Evolutionary conservation across 1,284 basidiomycete genomes (phyloP).

Genomic region (Sporisorium exsertum): DNA sequence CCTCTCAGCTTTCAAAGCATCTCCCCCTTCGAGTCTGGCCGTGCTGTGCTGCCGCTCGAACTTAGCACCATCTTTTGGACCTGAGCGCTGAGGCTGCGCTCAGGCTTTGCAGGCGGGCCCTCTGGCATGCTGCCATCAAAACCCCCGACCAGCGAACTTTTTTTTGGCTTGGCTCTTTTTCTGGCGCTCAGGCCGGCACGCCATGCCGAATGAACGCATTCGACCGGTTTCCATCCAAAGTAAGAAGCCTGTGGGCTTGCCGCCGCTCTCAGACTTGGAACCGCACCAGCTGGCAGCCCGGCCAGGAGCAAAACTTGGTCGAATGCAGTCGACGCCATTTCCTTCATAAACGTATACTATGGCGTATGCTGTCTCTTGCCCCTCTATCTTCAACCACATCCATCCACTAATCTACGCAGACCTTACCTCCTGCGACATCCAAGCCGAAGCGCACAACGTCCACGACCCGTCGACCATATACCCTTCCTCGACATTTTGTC

Average conservation of each 20-base stretch:
- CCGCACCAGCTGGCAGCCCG: not conserved
- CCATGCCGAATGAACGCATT: slow-evolving; percentile 41
- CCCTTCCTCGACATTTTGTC: not conserved
- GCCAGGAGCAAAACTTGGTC: not conserved
- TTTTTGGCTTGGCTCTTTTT: slow-evolving; percentile 1
- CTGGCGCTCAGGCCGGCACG: not conserved
- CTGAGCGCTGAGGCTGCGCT: not conserved
- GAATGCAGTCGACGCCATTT: not conserved
- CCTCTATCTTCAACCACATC: slow-evolving; percentile 10
- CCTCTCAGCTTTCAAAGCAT: not conserved
- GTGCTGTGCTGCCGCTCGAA: not conserved
- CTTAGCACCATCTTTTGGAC: not conserved
- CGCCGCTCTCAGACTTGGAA: not conserved
- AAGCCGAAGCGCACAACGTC: not conserved
- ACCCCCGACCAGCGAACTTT: too few relatives aligned
- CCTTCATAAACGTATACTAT: not conserved
- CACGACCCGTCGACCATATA: slow-evolving; percentile 3
- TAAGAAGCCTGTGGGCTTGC: not conserved
- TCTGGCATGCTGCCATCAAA: not conserved
- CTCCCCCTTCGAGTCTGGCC: not conserved
- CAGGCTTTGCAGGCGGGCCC: too few relatives aligned
- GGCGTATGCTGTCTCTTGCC: too few relatives aligned
- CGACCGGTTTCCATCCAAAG: slow-evolving; percentile 17
- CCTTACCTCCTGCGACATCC: not conserved
- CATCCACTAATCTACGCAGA: slow-evolving; percentile 7